A percentile compares a stretch with the other conserved stretches of the same genome.
Evolutionary conservation across 768 basidiomycete genomes (phyloP).

Genomic region (Amanita exitialis): DNA sequence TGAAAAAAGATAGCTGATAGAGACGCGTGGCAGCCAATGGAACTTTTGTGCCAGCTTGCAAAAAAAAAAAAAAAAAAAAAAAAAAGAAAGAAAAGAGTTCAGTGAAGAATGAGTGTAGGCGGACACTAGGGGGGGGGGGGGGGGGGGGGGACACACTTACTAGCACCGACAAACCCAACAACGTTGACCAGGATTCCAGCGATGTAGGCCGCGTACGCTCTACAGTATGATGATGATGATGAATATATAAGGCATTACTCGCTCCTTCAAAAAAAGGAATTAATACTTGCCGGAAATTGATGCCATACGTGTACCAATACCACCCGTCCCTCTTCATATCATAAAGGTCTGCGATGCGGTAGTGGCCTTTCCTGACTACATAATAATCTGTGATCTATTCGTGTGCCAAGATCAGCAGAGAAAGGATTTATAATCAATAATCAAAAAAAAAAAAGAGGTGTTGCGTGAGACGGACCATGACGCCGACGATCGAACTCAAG

Average conservation of each 20-base stretch:
- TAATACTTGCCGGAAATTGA: constrained; percentile 52
- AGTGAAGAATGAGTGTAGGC: not conserved
- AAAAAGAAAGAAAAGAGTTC: not conserved
- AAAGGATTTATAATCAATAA: no score
- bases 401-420: no score
- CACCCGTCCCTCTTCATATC: constrained; percentile 41
- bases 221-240: constrained; percentile 17
- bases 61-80: not conserved
- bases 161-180: constrained; percentile 71
- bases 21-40: constrained; percentile 60
- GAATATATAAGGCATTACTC: no score
- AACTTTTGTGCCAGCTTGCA: constrained; percentile 44
- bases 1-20: constrained; percentile 75
- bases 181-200: constrained; percentile 75
- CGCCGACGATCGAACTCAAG: constrained; percentile 70
- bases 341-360: constrained; percentile 65
- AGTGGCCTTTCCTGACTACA: constrained; percentile 58
- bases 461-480: constrained; percentile 45
- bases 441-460: no score
- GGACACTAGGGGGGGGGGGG: no score
- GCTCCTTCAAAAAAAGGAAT: no score
- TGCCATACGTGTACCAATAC: constrained; percentile 68
- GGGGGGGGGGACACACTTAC: constrained; percentile 24
- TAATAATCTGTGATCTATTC: constrained; percentile 68
- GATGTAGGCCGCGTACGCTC: constrained; percentile 58